Evolutionary conservation across 805 yeast genomes (phyloP), one percentile per base, ranked within the genome.

Genomic region (Candida vartiovaarae): DNA sequence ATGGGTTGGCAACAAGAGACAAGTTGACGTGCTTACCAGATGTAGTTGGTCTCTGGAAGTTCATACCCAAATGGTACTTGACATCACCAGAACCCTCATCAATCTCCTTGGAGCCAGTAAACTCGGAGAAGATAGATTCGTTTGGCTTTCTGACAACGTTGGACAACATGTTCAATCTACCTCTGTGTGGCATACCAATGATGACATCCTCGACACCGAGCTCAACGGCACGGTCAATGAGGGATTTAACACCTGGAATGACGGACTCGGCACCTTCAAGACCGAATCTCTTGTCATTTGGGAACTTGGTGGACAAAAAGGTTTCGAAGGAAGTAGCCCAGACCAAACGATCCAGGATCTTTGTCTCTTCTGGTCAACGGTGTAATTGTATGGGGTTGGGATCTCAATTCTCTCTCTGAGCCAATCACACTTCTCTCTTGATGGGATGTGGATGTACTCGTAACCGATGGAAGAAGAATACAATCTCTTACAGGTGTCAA

Each of bases 121-220:
- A 93, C 74, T 93, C 99, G 42, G 95, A 82, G 68, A 93, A 91
- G 63, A 93, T 93, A 40, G 96, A 89, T 73, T 91, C 98, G 65
- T 93, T 90, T 59, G 99, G 98, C 68, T 93, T 93, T 72, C 99
- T 85, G 40, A 93, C 97, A 59, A 93, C 98, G 72, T 93, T 93
- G 48, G 98, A 88, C 68, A 93, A 78, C 83, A 93, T 90, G 68
- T 93, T 93, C 60, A 93, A 76, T 74, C 99, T 83, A 71, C 99
- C 99, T 78, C 99, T 86, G 71, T 93, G 99, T 42, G 99, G 97
- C 98, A 93, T 93, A 73, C 99, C 99, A 58, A 93, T 84, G 59
- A 91, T 95, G 49, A 93, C 82, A 65, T 91, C 98, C 69, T 90
- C 96, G 42, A 91, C 83, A 57, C 99, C 99, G 49, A 73, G 70